Evolutionary conservation across 768 basidiomycete genomes (phyloP).

Genomic region (Gloeopeniophorella convolvens): DNA sequence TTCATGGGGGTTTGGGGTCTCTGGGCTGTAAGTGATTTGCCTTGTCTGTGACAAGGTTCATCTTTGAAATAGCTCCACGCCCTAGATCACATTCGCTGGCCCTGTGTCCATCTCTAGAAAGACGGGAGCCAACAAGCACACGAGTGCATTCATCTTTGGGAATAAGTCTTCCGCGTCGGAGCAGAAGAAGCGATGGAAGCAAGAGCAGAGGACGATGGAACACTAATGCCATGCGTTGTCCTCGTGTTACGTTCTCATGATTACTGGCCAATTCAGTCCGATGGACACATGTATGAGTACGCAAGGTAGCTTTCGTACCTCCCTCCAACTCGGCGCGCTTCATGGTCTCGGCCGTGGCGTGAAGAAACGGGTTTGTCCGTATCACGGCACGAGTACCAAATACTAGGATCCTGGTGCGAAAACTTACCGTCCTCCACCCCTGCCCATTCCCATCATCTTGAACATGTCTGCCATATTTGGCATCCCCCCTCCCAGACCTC

Average conservation of each 20-base stretch:
- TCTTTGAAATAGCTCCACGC: neutral
- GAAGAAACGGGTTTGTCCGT: neutral
- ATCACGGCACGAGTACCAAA: neutral
- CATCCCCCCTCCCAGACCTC: conserved; percentile 61
- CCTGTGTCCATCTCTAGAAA: conserved; percentile 53
- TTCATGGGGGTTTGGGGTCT: conserved; percentile 58
- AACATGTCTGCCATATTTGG: conserved; percentile 72
- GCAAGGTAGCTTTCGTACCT: neutral
- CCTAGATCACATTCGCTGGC: conserved; percentile 55
- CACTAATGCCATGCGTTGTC: neutral
- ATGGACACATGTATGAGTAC: neutral
- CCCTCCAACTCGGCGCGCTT: neutral
- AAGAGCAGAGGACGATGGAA: conserved; percentile 15
- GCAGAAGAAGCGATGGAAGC: conserved; percentile 32
- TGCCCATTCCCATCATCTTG: conserved; percentile 64
- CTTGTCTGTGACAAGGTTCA: neutral
- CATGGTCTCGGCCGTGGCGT: neutral
- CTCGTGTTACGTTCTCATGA: neutral
- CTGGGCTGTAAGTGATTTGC: conserved; percentile 53
- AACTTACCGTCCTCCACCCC: conserved; percentile 17
- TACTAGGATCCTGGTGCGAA: neutral
- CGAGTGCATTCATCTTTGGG: conserved; percentile 72
- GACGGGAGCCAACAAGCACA: conserved; percentile 78
- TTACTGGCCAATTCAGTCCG: neutral
- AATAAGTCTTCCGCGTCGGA: conserved; percentile 45